Base-by-base conservation (phyloP, 2,329 filamentous ascomycete species). In the Fusarium veterinarium region DNA sequence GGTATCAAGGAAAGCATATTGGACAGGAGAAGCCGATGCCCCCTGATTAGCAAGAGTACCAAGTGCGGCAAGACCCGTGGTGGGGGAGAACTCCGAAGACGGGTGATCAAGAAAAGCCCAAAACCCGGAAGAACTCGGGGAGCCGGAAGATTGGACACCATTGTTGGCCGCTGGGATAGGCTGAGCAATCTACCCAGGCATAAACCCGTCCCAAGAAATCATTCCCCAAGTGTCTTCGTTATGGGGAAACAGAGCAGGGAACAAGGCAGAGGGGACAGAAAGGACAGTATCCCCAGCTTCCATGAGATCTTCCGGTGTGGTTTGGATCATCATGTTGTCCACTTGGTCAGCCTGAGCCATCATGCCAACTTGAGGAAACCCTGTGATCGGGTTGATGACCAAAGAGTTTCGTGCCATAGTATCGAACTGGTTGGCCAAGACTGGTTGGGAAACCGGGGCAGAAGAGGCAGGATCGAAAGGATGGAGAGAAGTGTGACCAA, bases 171-270 rank as follows among this genome's bases (percentile, higher is more conserved):
- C 49, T 38, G 35, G 19, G 16, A 20, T n/a, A 8, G 33, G 14
- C 23, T n/a, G 23, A 12, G 4, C 7, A 40, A 12, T 11, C 14
- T 38, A 14, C 49, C 16, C 33, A 12, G 23, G 13, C 7, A 12
- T 13, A 16, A 6, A 0, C 19, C 3, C 14, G 5, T 17, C 19
- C 49, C 13, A 35, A 35, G 20, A 6, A 23, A 2, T 1, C 12
- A 4, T 5, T 2, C 1, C 20, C 14, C 4, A 1, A 23, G 12
- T 6, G 8, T 13, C 20, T 49, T n/a, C 7, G 3, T 28, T 2
- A 8, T 1, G 3, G 7, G 33, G 1, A 17, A 17, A 20, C 19
- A 12, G 19, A 7, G 2, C 8, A 5, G 33, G 10, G 3, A 5
- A 8, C 12, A 9, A 4, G 23, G 2, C 8, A 38, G 9, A n/a